A percentile compares a stretch with the other conserved stretches of the same genome.
These are phyloP conservation scores for Penicillium subrubescens DNA, from an alignment of 495 filamentous ascomycete species.

Conservation along the genomic window DNA sequence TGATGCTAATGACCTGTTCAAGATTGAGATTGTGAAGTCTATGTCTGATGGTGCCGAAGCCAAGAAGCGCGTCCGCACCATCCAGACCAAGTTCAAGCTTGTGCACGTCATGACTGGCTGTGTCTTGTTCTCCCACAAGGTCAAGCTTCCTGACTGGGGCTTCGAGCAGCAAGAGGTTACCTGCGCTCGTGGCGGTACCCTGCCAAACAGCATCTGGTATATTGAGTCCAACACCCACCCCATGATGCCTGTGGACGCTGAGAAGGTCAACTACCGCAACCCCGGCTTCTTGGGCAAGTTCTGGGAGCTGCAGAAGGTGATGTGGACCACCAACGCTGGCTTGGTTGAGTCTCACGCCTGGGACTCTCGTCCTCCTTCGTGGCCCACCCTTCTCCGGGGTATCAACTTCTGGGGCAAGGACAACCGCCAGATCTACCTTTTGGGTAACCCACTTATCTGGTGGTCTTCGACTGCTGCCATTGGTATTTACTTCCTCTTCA, in stretches of 20 bases:
- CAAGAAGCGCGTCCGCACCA: conserved; percentile 86
- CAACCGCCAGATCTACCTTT: conserved; percentile 91
- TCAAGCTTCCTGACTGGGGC: conserved; percentile 96
- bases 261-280: conserved; percentile 93
- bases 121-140: conserved; percentile 95
- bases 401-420: conserved; percentile 99
- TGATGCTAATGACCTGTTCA: conserved; percentile 95
- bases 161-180: conserved; percentile 98
- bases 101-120: conserved; percentile 97
- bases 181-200: conserved; percentile 86
- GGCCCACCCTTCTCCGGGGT: conserved; percentile 89
- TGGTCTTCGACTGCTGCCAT: conserved; percentile 86
- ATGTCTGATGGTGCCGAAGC: conserved; percentile 79
- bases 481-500: conserved; percentile 76
- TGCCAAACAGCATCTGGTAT: conserved; percentile 97
- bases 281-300: conserved; percentile 98
- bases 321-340: conserved; percentile 98
- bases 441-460: conserved; percentile 96
- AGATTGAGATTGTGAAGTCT: conserved; percentile 89
- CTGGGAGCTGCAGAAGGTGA: conserved; percentile 98
- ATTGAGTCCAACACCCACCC: conserved; percentile 88
- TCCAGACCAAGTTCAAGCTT: conserved; percentile 94
- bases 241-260: conserved; percentile 67
- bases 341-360: conserved; percentile 95
- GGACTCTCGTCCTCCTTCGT: conserved; percentile 93